Conservation (phyloP, 495 filamentous ascomycete species). For the Xeromyces bisporus region DNA sequence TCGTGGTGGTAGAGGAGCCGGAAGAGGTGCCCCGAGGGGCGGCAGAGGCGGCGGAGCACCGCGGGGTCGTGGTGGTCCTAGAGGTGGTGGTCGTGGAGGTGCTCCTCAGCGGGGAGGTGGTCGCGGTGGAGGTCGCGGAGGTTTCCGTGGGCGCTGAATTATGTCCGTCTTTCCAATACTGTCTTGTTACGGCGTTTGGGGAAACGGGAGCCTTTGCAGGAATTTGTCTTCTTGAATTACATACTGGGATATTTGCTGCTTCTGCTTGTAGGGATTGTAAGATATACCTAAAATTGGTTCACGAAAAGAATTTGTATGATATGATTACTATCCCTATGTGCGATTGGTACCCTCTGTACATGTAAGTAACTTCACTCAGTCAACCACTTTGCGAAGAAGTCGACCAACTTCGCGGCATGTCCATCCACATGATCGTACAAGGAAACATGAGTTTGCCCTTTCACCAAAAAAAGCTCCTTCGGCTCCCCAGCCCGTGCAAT, state of each 20-base stretch:
- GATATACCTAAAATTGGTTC: constrained; percentile 23
- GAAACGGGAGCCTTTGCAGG: constrained; percentile 32
- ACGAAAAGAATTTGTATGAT: background rate
- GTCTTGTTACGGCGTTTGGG: constrained; percentile 35
- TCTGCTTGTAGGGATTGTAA: constrained; percentile 20
- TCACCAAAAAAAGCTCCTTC: constrained; percentile 20
- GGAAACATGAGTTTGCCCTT: constrained; percentile 17
- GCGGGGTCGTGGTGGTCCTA: constrained; percentile 27
- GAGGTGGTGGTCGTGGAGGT: constrained; percentile 22
- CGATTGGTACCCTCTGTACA: no score
- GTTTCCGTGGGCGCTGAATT: constrained; percentile 25
- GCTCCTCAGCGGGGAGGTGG: constrained; percentile 13
- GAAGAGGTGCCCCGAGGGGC: constrained; percentile 20
- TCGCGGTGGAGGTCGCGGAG: constrained; percentile 13
- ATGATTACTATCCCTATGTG: no score
- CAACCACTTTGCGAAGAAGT: constrained; percentile 13
- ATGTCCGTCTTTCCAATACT: constrained; percentile 18
- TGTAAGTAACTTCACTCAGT: no score
- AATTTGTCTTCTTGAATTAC: constrained; percentile 25
- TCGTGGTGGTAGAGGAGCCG: constrained; percentile 27
- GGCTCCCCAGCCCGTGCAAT: constrained; percentile 16
- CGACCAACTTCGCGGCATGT: constrained; percentile 14
- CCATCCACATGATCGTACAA: constrained; percentile 19
- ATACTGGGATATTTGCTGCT: constrained; percentile 21
- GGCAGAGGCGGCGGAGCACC: constrained; percentile 17